Conservation (phyloP, 169 alveolate species). For the Eimeria praecox region DNA sequence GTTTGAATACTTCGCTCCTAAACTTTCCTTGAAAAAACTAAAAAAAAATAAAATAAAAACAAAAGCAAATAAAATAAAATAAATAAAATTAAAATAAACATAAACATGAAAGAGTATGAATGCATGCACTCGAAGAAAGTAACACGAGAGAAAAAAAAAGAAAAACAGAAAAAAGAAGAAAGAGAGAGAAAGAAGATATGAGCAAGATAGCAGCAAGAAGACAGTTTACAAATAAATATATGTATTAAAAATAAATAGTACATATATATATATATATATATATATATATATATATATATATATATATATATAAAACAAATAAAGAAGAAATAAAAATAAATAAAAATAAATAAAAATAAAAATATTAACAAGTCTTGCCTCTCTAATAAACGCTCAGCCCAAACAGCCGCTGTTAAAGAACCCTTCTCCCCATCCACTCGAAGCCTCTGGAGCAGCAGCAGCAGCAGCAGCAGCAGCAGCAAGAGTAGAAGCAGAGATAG, state of each 20-base stretch:
- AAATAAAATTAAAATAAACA: not conserved
- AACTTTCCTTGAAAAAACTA: not conserved
- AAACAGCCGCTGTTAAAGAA: not conserved
- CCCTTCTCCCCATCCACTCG: not conserved
- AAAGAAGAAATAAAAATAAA: not conserved
- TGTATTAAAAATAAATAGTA: not conserved
- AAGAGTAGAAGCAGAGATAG: not conserved
- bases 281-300: not conserved
- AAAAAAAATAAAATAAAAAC: not conserved
- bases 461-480: conserved; percentile 43
- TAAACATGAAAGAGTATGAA: not conserved
- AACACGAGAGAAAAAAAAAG: not conserved
- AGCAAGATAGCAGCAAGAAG: too few relatives aligned
- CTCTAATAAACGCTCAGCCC: conserved; percentile 34
- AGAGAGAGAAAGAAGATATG: not conserved
- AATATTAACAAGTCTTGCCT: not conserved
- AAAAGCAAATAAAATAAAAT: not conserved
- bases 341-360: not conserved
- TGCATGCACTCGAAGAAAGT: not conserved
- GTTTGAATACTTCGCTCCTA: not conserved
- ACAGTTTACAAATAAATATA: not conserved
- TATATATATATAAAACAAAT: not conserved
- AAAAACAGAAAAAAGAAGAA: not conserved
- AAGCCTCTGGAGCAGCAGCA: conserved; percentile 86
- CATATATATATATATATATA: not conserved